Base-by-base conservation (phyloP, 2,329 filamentous ascomycete genomes). In the Neofusicoccum kwambonambiense region DNA sequence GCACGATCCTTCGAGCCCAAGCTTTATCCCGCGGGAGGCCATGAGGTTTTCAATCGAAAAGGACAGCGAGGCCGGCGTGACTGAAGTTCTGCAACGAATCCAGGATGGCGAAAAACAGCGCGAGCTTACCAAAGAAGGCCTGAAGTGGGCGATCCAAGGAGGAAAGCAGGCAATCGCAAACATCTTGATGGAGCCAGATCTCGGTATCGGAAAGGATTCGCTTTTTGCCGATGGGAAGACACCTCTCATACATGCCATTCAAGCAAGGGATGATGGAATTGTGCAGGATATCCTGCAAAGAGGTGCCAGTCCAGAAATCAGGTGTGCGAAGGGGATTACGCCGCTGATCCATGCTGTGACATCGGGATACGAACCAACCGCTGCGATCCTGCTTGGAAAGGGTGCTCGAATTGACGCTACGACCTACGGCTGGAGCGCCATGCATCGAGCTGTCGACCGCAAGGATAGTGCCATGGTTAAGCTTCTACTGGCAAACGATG, bases 171-270 rank as follows among this genome's bases (percentile, higher is more conserved):
- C 34, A 19, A 58, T 64, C 6, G 62, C 62, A 8, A 49, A 4
- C 22, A 19, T 64, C 12, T 39, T 64, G 19, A 41, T 50, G 44
- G 52, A 58, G n/a, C 19, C 35, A 12, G 47, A 62, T 13, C 34
- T 62, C n/a, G 58, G 62, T 2, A 50, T 58, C 15, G 52, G 51
- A 11, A 64, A 57, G 19, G 62, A 64, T 34, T 56, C 62, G 34
- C 42, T 31, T 7, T 45, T 64, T 13, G 39, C 44, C 3, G 62
- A 64, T 7, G 62, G 62, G 2, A 57, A 39, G 7, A 64, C 62
- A 8, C 51, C 62, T 17, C 44, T 64, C 3, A 58, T 64, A 27
- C 50, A 49, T 39, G 62, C 62, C 15, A 57, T 39, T 6, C 42
- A 64, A n/a, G 22, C 42, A 35, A 57, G 34, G 34, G 31, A 64